Evolutionary conservation across 202 grass and related monocot species (phyloP).

Genomic region (Bolboschoenoplectus hybrid): DNA sequence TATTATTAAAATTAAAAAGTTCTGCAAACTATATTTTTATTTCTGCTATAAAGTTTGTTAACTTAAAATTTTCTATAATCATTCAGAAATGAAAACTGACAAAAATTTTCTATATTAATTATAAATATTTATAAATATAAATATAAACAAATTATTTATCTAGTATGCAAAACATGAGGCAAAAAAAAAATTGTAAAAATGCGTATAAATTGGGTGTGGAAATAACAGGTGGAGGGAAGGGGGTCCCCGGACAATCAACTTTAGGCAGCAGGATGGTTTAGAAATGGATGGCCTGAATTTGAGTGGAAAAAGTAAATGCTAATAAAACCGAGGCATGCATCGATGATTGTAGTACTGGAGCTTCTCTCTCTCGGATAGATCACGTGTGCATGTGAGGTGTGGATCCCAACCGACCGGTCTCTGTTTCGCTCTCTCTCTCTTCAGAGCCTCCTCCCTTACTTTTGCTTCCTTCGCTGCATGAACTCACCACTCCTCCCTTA

Average conservation of each 20-base stretch:
- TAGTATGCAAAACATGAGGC: too few species aligned
- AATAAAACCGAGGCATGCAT: too few species aligned
- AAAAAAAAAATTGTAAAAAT: background rate
- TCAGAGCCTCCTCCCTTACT: background rate
- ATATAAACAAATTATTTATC: background rate
- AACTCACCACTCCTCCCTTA: background rate
- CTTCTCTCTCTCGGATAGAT: background rate
- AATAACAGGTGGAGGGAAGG: background rate
- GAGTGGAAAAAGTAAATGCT: conserved; percentile 20
- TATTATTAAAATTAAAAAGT: too few species aligned
- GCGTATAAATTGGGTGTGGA: background rate
- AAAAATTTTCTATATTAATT: too few species aligned
- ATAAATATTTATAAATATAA: too few species aligned
- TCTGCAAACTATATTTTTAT: too few species aligned
- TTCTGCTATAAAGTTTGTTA: too few species aligned
- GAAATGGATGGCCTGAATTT: conserved; percentile 23
- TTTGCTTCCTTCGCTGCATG: background rate
- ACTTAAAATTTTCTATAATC: too few species aligned
- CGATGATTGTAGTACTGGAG: background rate
- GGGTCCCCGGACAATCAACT: conserved; percentile 1
- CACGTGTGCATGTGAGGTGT: conserved; percentile 37
- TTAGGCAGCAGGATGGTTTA: background rate
- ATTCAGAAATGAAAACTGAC: too few species aligned
- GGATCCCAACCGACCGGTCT: conserved; percentile 18
- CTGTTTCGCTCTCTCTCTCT: background rate